Percentiles rank a stretch among this genome's conserved stretches.
phyloP scores from a whole-genome alignment of 495 filamentous ascomycete genomes.

The Aspergillus hancockii region DNA sequence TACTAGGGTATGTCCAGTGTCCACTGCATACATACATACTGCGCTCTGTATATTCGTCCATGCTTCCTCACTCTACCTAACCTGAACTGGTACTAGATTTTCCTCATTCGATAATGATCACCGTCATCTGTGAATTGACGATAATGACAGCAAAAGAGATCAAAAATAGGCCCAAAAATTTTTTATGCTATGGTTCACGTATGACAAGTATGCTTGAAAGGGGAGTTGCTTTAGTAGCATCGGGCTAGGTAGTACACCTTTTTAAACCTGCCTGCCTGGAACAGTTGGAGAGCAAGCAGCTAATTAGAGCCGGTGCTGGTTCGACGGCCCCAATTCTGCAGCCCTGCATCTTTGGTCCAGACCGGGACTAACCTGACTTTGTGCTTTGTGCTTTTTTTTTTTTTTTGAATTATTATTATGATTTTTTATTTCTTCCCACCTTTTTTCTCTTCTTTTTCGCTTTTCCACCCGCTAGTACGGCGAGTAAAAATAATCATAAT shows the following conservation, averaged over 20 bases:
- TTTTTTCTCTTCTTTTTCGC: no score
- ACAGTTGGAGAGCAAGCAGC: not conserved
- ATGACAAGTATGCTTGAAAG: no score
- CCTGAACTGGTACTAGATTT: not conserved
- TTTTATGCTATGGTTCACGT: no score
- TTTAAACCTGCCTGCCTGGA: not conserved
- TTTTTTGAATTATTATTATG: not conserved
- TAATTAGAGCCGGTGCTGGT: not conserved
- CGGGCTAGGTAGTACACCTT: no score
- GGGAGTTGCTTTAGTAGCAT: no score
- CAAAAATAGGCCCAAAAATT: no score
- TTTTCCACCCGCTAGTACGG: not conserved
- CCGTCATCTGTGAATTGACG: not conserved
- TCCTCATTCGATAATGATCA: not conserved
- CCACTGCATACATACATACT: not conserved
- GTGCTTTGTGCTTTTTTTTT: not conserved
- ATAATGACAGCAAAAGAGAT: no score
- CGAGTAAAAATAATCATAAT: no score
- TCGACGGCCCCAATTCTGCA: slow-evolving; percentile 16
- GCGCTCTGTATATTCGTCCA: not conserved
- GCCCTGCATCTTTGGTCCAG: slow-evolving; percentile 25
- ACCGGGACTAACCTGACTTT: slow-evolving; percentile 12
- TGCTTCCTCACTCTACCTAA: not conserved
- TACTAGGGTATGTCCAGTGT: not conserved
- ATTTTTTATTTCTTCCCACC: no score